Base-by-base conservation (phyloP, 345 rosid species). In the Kernera saxatilis region DNA sequence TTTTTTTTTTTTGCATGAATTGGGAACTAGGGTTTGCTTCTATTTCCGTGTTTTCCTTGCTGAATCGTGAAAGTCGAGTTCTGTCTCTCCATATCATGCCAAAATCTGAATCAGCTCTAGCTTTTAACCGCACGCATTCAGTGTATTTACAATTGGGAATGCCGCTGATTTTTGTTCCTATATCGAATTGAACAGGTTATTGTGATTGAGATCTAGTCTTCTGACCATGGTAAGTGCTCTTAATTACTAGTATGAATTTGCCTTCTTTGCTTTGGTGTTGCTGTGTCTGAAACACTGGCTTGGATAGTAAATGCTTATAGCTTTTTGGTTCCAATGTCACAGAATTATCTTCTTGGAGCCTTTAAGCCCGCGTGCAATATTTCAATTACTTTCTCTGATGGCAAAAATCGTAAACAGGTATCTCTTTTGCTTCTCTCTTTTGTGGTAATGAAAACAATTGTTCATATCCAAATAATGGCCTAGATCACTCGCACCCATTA, bases 301-400 rank as follows among this genome's bases (percentile, higher is more conserved):
- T 72, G 48, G 55, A 5, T 43, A 11, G 64, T 63, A 35, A 73
- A 46, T 18, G 51, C 33, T 64, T 54, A 57, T 25, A 11, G 33
- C 9, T 26, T 59, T 70, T 32, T 49, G 26, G 10, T 30, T 29
- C 33, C 5, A 41, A 43, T 51, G 40, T 71, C 68, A 4, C 81
- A 94, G 99, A 94, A 91, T 79, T 94, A 87, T 80, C 84, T 94
- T 50, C 82, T 86, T 63, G 99, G 98, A 84, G 99, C 99, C 76
- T 92, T 94, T 78, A 94, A 92, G 79, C 98, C 97, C 0, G 88
- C 98, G 0, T 91, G 99, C 68, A 91, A 83, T 48, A 74, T 89
- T 55, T 85, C 87, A 11, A 82, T 89, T 78, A 77, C 93, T 8
- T 88, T 94, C 64, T 36, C 87, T 14, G 98, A 94, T 86, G 96